phyloP scores from a whole-genome alignment of 164 flowering plant genomes.

The Kalanchoe fedtschenkoi region DNA sequence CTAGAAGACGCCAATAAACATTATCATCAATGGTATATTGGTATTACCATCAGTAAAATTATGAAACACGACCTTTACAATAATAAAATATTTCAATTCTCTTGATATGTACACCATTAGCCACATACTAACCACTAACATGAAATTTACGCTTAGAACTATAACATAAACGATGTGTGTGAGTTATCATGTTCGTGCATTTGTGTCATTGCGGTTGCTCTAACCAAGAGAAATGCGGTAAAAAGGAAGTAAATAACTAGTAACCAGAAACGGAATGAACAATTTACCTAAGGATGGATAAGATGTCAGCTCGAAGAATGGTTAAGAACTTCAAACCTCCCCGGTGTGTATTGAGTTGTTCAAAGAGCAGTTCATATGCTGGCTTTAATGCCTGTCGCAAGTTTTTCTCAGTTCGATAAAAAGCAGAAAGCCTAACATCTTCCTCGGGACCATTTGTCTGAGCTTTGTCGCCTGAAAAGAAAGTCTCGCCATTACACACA shows the following conservation, averaged over 20 bases:
- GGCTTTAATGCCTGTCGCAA: slow-evolving; percentile 81
- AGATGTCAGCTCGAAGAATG: slow-evolving; percentile 70
- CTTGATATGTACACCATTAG: neutral
- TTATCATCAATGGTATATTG: neutral
- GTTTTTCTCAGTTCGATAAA: slow-evolving; percentile 67
- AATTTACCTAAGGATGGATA: slow-evolving; percentile 62
- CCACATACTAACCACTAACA: neutral
- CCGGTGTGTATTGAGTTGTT: slow-evolving; percentile 69
- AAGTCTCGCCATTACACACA: slow-evolving; percentile 8
- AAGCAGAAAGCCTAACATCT: slow-evolving; percentile 44
- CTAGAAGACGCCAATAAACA: neutral
- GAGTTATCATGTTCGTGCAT: neutral
- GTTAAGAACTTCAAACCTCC: slow-evolving; percentile 78
- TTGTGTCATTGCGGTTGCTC: neutral
- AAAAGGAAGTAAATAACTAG: neutral
- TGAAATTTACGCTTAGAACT: neutral
- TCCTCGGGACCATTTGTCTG: slow-evolving; percentile 27
- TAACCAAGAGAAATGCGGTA: neutral
- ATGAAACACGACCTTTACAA: neutral
- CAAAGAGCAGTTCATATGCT: slow-evolving; percentile 68
- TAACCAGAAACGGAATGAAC: slow-evolving; percentile 11
- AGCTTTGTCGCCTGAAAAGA: slow-evolving; percentile 32
- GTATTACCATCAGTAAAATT: neutral
- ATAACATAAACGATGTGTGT: neutral
- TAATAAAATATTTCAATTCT: neutral